Base-by-base conservation (phyloP, 257 asterid species). In the Nicotiana sylvestris region DNA sequence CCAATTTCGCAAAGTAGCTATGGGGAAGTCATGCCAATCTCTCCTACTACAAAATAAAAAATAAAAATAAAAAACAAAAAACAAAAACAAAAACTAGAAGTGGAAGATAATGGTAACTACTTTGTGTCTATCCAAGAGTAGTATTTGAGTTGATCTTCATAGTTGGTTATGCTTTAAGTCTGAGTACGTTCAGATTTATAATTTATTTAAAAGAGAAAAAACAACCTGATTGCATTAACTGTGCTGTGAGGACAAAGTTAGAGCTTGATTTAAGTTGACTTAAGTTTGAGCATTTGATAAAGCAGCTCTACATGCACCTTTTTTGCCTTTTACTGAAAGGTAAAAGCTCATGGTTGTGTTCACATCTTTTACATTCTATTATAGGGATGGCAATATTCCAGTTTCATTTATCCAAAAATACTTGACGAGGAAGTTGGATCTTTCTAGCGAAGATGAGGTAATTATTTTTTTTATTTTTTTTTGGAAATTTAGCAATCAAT, bases 361-460 rank as follows among this genome's bases (percentile, higher is more conserved):
- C 30, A 66, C 17, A 81, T 33, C 33, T 70, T 76, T 81, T 62
- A 60, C 55, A 30, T 76, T 78, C 55, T 85, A 62, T 69, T 66
- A 82, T 93, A 96, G 99, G 90, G 98, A 96, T 89, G 97, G 97
- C 74, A 90, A 82, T 67, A 86, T 96, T 78, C 92, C 98, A 4
- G 91, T 94, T 86, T 94, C 94, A 18, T 91, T 85, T 74, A 88
- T 96, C 84, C 97, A 91, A 33, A 96, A 93, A 88, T 96, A 93
- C 89, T 91, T 96, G 85, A 89, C 86, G 92, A 89, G 89, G 89
- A 96, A 96, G 86, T 88, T 96, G 81, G 91, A 91, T 83, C 98
- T 96, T 53, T 62, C 90, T 27, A 90, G 79, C 74, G 98, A 92
- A 88, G 94, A 90, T 15, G 99, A 94, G 98, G 99, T 96, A 84